Percentiles rank a stretch among this genome's conserved stretches.
Evolutionary conservation across 2,329 filamentous ascomycete genomes (phyloP).

Genomic region (Gaeumannomyces sp.): DNA sequence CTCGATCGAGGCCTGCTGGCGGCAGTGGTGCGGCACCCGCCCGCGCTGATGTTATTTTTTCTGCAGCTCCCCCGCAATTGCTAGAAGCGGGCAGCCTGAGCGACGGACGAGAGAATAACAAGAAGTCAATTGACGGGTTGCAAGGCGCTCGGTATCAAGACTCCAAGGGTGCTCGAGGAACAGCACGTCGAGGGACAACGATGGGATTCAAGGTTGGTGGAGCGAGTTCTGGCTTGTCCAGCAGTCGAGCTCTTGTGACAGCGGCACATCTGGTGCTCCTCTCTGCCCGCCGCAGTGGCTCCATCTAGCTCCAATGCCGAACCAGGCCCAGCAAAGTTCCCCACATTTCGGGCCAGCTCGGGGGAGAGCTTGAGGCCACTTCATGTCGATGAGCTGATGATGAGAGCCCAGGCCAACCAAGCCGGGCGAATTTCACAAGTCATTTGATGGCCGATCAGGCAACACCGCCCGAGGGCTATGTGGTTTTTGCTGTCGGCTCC

Average conservation of each 20-base stretch:
- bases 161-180: no score
- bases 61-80: not conserved
- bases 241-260: no score
- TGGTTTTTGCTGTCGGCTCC: no score
- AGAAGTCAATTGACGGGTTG: not conserved
- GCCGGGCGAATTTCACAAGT: no score
- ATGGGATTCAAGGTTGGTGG: no score
- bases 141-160: not conserved
- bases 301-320: not conserved
- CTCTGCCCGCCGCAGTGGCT: not conserved
- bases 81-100: not conserved
- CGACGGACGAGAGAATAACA: no score
- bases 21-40: not conserved
- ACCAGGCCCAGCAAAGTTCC: not conserved
- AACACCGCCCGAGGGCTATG: not conserved
- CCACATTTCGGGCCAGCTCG: not conserved
- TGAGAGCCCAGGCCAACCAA: not conserved
- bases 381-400: not conserved
- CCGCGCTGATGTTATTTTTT: not conserved
- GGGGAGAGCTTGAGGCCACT: not conserved
- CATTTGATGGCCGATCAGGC: not conserved
- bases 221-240: no score
- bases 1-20: not conserved
- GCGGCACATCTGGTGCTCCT: no score
- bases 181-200: not conserved